phyloP scores from a whole-genome alignment of 2,329 filamentous ascomycete genomes.

The Sporothrix phasma region DNA sequence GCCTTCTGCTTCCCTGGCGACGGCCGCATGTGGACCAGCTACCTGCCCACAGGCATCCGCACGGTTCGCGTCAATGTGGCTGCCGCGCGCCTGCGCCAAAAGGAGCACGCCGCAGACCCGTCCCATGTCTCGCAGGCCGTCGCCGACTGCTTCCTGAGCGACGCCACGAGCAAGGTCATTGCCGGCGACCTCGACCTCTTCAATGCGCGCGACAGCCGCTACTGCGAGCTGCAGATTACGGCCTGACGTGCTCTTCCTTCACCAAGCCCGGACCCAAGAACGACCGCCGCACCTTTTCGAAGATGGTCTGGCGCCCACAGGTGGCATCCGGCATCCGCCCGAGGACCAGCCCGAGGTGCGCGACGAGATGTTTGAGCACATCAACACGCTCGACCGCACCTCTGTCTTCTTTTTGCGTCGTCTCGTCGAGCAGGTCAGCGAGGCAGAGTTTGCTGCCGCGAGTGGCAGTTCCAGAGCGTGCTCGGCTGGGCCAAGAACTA shows the following conservation, averaged over 20 bases:
- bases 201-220: slow-evolving; percentile 3
- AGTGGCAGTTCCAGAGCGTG: slow-evolving; percentile 13
- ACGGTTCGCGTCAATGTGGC: slow-evolving; percentile 13
- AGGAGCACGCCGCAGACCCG: background rate
- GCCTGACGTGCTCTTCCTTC: slow-evolving; percentile 16
- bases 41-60: slow-evolving; percentile 25
- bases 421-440: slow-evolving; percentile 8
- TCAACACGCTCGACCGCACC: slow-evolving; percentile 10
- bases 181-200: slow-evolving; percentile 14
- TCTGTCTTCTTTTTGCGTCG: slow-evolving; percentile 12
- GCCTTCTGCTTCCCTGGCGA: slow-evolving; percentile 28
- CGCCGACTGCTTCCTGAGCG: slow-evolving; percentile 14
- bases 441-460: slow-evolving; percentile 9
- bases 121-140: slow-evolving; percentile 1
- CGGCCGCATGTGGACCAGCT: slow-evolving; percentile 25
- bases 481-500: slow-evolving; percentile 9
- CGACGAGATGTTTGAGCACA: slow-evolving; percentile 6
- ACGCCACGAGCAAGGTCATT: slow-evolving; percentile 16
- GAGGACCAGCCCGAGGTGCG: slow-evolving; percentile 7
- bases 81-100: slow-evolving; percentile 6
- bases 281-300: slow-evolving; percentile 14
- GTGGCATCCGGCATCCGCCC: slow-evolving; percentile 6
- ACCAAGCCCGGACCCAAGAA: slow-evolving; percentile 14
- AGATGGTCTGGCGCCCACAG: slow-evolving; percentile 14
- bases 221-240: slow-evolving; percentile 14